Conservation (phyloP, 2,329 filamentous ascomycete species). For the Huntiella savannae region DNA sequence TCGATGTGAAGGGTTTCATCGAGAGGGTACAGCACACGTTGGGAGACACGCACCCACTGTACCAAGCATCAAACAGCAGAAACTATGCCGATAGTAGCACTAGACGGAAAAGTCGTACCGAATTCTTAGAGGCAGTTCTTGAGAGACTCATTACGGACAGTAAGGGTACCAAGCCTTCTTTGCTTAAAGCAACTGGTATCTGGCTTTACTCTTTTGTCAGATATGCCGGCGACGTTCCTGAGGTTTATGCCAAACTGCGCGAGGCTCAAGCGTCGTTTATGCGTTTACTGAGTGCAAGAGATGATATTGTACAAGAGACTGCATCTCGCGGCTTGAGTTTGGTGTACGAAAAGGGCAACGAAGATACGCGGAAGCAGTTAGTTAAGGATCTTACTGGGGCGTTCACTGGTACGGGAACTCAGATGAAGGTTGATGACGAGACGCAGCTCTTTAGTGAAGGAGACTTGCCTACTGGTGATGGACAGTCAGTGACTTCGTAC, state of each 20-base stretch:
- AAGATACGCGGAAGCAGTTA: slow-evolving; percentile 58
- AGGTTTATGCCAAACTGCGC: slow-evolving; percentile 55
- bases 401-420: slow-evolving; percentile 60
- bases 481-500: slow-evolving; percentile 80
- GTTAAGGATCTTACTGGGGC: slow-evolving; percentile 75
- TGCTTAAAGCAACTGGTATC: slow-evolving; percentile 82
- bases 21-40: no score
- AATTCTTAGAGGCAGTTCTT: slow-evolving; percentile 35
- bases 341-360: slow-evolving; percentile 83
- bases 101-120: slow-evolving; percentile 19
- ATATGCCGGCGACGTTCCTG: slow-evolving; percentile 61
- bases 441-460: slow-evolving; percentile 90
- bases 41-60: no score
- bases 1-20: slow-evolving; percentile 29
- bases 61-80: neutral
- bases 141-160: slow-evolving; percentile 60
- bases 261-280: slow-evolving; percentile 78
- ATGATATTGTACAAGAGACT: slow-evolving; percentile 90
- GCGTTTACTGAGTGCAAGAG: slow-evolving; percentile 65
- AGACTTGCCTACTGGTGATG: slow-evolving; percentile 73
- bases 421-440: slow-evolving; percentile 70
- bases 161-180: slow-evolving; percentile 67
- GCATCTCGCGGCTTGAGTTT: slow-evolving; percentile 79
- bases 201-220: slow-evolving; percentile 88
- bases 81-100: slow-evolving; percentile 8